phyloP scores from a whole-genome alignment of 768 basidiomycete genomes.

The Strobilomyces echinocephalus region DNA sequence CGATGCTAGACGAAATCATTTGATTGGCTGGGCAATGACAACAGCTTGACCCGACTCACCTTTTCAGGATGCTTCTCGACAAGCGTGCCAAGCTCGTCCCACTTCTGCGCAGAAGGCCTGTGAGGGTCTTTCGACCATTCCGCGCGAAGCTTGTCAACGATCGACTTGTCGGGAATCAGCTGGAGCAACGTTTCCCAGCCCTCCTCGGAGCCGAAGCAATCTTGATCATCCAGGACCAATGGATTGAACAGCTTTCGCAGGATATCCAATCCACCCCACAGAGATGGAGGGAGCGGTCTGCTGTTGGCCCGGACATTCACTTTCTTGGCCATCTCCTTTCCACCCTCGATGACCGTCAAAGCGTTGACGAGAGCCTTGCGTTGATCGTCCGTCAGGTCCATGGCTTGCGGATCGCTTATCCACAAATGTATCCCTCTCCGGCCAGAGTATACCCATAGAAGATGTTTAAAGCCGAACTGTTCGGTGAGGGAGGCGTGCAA shows the following conservation, averaged over 20 bases:
- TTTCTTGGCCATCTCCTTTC: constrained; percentile 77
- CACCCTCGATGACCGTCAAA: constrained; percentile 77
- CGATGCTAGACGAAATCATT: constrained; percentile 18
- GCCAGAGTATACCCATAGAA: constrained; percentile 98
- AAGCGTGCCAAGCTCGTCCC: constrained; percentile 56
- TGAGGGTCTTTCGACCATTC: constrained; percentile 55
- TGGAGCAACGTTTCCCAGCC: constrained; percentile 73
- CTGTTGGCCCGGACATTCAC: constrained; percentile 60
- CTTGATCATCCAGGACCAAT: constrained; percentile 76
- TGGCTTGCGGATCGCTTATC: constrained; percentile 86
- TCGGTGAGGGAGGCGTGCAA: constrained; percentile 74
- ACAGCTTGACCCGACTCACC: constrained; percentile 25
- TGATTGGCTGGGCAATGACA: not conserved
- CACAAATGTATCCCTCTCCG: constrained; percentile 98
- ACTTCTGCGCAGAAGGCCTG: constrained; percentile 64
- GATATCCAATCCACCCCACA: constrained; percentile 51
- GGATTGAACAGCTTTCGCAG: constrained; percentile 56
- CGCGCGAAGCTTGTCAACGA: constrained; percentile 44
- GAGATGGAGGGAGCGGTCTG: constrained; percentile 61
- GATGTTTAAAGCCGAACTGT: constrained; percentile 85
- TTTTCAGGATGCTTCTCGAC: not conserved
- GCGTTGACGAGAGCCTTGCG: constrained; percentile 82
- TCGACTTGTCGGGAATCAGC: constrained; percentile 62
- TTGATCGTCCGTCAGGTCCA: constrained; percentile 89
- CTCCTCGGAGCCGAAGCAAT: constrained; percentile 67